Evolutionary conservation across 257 asterid species (phyloP), one percentile per base, ranked within the genome.

Genomic region (Handroanthus guayacan): DNA sequence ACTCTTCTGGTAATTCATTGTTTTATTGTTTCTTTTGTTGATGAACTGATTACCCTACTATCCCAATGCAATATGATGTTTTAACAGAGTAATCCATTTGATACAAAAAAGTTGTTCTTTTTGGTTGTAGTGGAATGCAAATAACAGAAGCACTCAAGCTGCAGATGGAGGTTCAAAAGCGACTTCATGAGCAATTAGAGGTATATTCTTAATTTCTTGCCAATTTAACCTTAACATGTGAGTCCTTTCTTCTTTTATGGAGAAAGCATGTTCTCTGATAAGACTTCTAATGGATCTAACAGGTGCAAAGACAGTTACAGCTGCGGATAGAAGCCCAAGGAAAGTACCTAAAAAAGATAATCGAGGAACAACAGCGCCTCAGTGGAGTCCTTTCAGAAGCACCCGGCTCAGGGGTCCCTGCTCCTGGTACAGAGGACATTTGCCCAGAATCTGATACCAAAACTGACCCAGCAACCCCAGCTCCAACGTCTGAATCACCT

Each of bases 81-180:
- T 12, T 67, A 45, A 17, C 13, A 13, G 66, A 34, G 16, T 2
- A 2, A 43, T 47, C 44, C 51, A 52, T 45, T 12, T 62, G 54
- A 69, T 63, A 41, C 64, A 55, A 74, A 62, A 71, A 78, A 68
- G 37, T 62, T 34, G 10, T 77, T 58, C 52, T 14, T 62, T 64
- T 18, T 76, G 78, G 66, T 78, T 79, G 75, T 84, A 89, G 97
- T 62, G 97, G 98, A 39, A 86, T 95, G 95, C 98, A 95, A 87
- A 90, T 93, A 52, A 88, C 90, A 56, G 98, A 91, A 85, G 99
- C 98, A 38, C 88, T 95, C 75, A 95, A 95, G 85, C 92, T 95
- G 89, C 99, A 95, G 85, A 95, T 95, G 99, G 99, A 95, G 92
- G 99, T 95, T 72, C 99, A 95, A 76, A 95, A 93, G 87, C 88